Evolutionary conservation across 2,329 filamentous ascomycete genomes (phyloP).

Genomic region (Talaromyces sp.): DNA sequence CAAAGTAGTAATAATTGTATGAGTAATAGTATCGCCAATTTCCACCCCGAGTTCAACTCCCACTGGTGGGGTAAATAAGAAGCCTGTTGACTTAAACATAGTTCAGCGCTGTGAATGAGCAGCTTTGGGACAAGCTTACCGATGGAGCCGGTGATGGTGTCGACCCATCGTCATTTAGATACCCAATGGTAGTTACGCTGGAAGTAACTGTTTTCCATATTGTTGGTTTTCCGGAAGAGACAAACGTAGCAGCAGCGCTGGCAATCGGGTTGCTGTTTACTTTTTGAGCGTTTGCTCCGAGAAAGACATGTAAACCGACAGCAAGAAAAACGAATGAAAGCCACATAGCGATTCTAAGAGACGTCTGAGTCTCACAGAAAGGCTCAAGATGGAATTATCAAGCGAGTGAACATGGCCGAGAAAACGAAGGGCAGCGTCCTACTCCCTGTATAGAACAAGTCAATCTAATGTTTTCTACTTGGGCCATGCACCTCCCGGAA

Average conservation of each 20-base stretch:
- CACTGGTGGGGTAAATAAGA: background rate
- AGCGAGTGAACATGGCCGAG: background rate
- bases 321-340: background rate
- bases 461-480: background rate
- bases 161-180: background rate
- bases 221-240: background rate
- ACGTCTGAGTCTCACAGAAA: background rate
- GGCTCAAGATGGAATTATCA: background rate
- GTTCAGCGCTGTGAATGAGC: background rate
- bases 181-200: background rate
- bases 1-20: background rate
- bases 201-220: slow-evolving; percentile 1
- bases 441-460: background rate
- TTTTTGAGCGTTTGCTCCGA: background rate
- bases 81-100: background rate
- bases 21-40: background rate
- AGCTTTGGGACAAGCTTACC: background rate
- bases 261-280: background rate
- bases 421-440: background rate
- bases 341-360: slow-evolving; percentile 1
- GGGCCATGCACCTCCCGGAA: background rate
- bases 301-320: background rate
- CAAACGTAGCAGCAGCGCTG: background rate
- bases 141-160: background rate
- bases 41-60: background rate